Conservation (phyloP, 78 protist species). For the Dictyostelium firmibasis region DNA sequence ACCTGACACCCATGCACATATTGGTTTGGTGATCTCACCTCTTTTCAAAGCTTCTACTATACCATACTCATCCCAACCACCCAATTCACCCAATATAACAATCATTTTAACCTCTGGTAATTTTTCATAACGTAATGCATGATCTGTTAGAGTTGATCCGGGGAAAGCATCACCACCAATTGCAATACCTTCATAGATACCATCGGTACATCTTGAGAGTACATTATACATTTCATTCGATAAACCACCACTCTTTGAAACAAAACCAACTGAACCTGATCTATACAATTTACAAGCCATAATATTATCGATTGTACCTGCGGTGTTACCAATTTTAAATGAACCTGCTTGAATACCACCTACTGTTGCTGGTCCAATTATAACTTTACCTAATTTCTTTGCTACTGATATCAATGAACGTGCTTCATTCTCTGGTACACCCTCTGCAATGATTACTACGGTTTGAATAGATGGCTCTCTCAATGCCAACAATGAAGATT, state of each 20-base stretch:
- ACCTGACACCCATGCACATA: constrained; percentile 94
- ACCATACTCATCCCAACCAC: constrained; percentile 95
- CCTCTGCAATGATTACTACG: constrained; percentile 94
- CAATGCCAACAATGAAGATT: constrained; percentile 86
- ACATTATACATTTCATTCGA: constrained; percentile 95
- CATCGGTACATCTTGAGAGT: constrained; percentile 91
- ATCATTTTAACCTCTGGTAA: constrained; percentile 88
- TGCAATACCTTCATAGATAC: constrained; percentile 96
- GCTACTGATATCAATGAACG: constrained; percentile 81
- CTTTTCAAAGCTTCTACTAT: constrained; percentile 87
- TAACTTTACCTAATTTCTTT: constrained; percentile 40
- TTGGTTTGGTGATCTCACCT: constrained; percentile 94
- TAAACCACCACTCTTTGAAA: constrained; percentile 94
- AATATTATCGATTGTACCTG: constrained; percentile 95
- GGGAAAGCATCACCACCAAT: constrained; percentile 97
- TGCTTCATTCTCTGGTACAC: constrained; percentile 95
- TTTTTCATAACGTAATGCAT: constrained; percentile 82
- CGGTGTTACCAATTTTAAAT: constrained; percentile 96
- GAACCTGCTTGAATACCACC: constrained; percentile 96
- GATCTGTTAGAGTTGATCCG: constrained; percentile 92
- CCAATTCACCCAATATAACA: constrained; percentile 95
- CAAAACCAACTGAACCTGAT: constrained; percentile 95
- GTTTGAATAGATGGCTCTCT: constrained; percentile 77
- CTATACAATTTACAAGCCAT: constrained; percentile 93
- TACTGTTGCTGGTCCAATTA: constrained; percentile 98